Percentiles rank a stretch among this genome's conserved stretches.
Conservation (phyloP, 257 asterid genomes). For the Sherardia arvensis region DNA sequence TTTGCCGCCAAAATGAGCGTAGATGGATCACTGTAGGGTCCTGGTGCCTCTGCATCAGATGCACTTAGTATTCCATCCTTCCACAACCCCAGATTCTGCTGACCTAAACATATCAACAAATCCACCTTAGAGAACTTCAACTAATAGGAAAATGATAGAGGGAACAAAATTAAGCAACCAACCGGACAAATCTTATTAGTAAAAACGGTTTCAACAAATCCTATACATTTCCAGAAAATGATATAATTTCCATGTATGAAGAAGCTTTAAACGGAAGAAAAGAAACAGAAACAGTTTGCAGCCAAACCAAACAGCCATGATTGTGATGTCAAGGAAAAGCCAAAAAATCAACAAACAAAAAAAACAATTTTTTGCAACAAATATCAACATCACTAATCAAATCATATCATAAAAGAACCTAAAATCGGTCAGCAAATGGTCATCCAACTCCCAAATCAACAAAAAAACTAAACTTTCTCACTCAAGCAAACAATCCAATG, state of each 20-base stretch:
- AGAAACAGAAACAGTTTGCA: no score
- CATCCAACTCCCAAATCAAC: not conserved
- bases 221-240: not conserved
- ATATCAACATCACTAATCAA: constrained; percentile 3
- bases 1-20: constrained; percentile 64
- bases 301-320: not conserved
- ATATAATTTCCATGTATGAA: not conserved
- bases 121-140: not conserved
- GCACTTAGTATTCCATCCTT: constrained; percentile 46
- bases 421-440: not conserved
- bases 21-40: constrained; percentile 31
- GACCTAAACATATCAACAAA: constrained; percentile 34
- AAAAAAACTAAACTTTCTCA: no score
- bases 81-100: constrained; percentile 62
- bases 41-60: constrained; percentile 54
- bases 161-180: not conserved
- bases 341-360: not conserved
- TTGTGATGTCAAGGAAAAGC: not conserved
- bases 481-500: not conserved
- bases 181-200: not conserved
- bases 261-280: not conserved
- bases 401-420: not conserved
- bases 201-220: not conserved
- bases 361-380: not conserved
- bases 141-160: not conserved